Evolutionary conservation across 495 filamentous ascomycete species (phyloP), one percentile per base, ranked within the genome.

Genomic region (Aspergillus mulundensis): DNA sequence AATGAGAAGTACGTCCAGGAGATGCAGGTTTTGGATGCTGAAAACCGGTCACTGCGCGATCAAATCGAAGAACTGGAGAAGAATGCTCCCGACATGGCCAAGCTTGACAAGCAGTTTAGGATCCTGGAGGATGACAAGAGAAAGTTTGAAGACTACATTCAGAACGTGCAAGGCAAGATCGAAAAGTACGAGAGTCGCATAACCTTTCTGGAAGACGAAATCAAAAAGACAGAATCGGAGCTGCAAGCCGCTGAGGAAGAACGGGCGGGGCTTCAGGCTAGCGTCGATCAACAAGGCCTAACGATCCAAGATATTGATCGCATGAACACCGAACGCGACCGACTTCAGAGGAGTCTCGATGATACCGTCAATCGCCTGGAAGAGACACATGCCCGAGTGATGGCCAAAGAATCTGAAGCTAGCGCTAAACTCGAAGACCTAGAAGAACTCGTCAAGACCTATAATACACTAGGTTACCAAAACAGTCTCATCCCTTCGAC

Each of bases 301-400:
- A 94, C 89, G 44, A 92, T 95, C 64, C 87, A 90, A 68, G 95
- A 97, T 76, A 97, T 99, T 68, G 94, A 99, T 78, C 92, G 91
- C 64, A 96, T 99, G 93, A 95, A 89, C 59, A 84, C 87, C 19
- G 94, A 97, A 68, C 85, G 92, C 30, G 94, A 97, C 65, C 86
- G 95, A 12, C 80, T 97, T 30, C 88, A 94, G 49, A 93, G 87
- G 63, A 87, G 82, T 38, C 84, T 95, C 48, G 88, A 95, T 54
- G 80, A 86, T 11, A 87, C 91, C 0, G 75, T 80, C 18, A 71
- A 77, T 57, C 79, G 89, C 53, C 78, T 96, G 1, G 89, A 93
- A 55, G 94, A 97, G 57, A 80, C 85, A 12, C 93, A 95, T 67
- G 81, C 81, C 41, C 87, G 86, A 52, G 86, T 91, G 2, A 80